Base-by-base conservation (phyloP, 306 rosid genomes). In the Begonia loranthoides region DNA sequence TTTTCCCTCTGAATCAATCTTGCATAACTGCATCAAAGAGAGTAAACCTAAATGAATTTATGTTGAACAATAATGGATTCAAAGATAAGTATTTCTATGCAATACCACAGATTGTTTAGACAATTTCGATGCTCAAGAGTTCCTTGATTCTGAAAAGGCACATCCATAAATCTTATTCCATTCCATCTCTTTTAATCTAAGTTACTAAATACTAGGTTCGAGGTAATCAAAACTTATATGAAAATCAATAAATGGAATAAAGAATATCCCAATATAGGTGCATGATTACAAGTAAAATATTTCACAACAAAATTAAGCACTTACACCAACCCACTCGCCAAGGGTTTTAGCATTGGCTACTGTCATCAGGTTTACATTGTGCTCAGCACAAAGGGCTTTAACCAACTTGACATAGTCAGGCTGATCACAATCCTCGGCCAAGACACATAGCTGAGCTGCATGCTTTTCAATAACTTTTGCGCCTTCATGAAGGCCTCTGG, bases 251-350 rank as follows among this genome's bases (percentile, higher is more conserved):
- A 28, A 4, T 4, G 36, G 36, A 28, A 28, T 28, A 28, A 4
- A 28, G 36, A 28, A 28, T 28, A 28, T 28, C 36, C 9, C 36
- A 28, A 28, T 28, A 28, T 3, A 28, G 1, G 9, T 86, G 68
- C 95, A 82, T 70, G 79, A 65, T 93, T 79, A 72, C 48, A 64
- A 10, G n/a, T 7, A 43, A 12, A n/a, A 43, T n/a, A 34, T 6
- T 13, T 9, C 5, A 17, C 51, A 16, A 57, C 1, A 34, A 33
- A 22, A 16, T 48, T 48, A 6, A 49, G 15, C n/a, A 77, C 94
- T 81, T 81, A 88, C 96, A 57, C 96, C 96, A 55, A 83, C 82
- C 96, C 96, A 88, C 73, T 88, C 96, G 50, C 96, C 96, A 16
- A 88, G 93, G 46, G 89, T 88, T 63, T 88, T 88, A 15, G 96